These are phyloP conservation scores for Trichoderma breve DNA, from an alignment of 2,329 filamentous ascomycete genomes.

Conservation along the genomic window DNA sequence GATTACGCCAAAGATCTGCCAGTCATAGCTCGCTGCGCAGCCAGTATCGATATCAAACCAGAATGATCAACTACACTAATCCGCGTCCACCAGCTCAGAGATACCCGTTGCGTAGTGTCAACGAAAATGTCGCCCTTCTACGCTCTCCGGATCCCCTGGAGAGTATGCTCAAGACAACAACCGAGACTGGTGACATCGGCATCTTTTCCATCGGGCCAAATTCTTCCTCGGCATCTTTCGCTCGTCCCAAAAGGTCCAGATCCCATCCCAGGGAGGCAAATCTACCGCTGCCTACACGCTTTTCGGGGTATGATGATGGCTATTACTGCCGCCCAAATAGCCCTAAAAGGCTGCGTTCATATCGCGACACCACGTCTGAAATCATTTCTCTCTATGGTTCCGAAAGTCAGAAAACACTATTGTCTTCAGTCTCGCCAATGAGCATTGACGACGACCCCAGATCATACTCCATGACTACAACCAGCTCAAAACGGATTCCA, in stretches of 20 bases:
- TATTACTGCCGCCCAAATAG: slow-evolving; percentile 39
- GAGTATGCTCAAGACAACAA: slow-evolving; percentile 64
- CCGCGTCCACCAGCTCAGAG: slow-evolving; percentile 30
- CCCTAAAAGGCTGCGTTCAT: slow-evolving; percentile 46
- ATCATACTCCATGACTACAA: slow-evolving; percentile 56
- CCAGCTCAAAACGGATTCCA: slow-evolving; percentile 45
- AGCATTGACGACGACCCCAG: slow-evolving; percentile 46
- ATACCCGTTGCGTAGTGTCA: slow-evolving; percentile 44
- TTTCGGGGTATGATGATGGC: slow-evolving; percentile 34
- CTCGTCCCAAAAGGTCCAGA: slow-evolving; percentile 30
- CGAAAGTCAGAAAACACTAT: slow-evolving; percentile 45
- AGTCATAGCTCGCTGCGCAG: slow-evolving; percentile 42
- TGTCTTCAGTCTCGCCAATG: slow-evolving; percentile 43
- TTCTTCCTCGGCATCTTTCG: slow-evolving; percentile 31
- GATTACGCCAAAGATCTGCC: slow-evolving; percentile 34
- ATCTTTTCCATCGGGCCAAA: slow-evolving; percentile 52
- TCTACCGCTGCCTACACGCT: slow-evolving; percentile 28
- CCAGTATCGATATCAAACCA: slow-evolving; percentile 32
- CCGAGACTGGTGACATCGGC: slow-evolving; percentile 64
- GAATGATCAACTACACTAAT: slow-evolving; percentile 22
- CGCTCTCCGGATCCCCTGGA: slow-evolving; percentile 55
- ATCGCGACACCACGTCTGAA: slow-evolving; percentile 53
- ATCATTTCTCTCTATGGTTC: slow-evolving; percentile 56
- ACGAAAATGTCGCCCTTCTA: slow-evolving; percentile 43
- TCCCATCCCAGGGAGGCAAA: slow-evolving; percentile 32